Evolutionary conservation across 805 yeast species (phyloP), one percentile per base, ranked within the genome.

Genomic region (Saccharomycopsis sp.): DNA sequence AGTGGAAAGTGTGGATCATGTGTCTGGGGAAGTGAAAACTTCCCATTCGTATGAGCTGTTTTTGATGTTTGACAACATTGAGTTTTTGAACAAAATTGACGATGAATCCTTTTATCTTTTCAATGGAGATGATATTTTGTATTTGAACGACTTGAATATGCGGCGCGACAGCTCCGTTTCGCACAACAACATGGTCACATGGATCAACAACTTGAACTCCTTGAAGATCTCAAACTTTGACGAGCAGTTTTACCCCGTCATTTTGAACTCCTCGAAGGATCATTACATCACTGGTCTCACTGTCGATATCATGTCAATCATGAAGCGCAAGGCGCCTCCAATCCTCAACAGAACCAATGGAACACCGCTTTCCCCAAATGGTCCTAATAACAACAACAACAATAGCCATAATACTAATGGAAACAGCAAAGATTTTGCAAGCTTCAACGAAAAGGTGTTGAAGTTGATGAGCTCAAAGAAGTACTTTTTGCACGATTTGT

Each of bases 231-330:
- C 63, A 17, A 49, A 59, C 22, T 56, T 52, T 32, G 57, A 54
- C 21, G 42, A 45, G 18, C 43, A 45, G 18, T 42, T 46, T 21
- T 57, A 57, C 36, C 62, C 62, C 10, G 27, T 58, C 4, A 32
- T 51, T 5, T 20, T 57, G 39, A 48, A 48, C 12, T 22, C 50
- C 27, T 43, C 44, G 2, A 58, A 55, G 21, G 63, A 71, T 1
- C 53, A 67, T 32, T 64, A 63, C 23, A 55, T 68, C n/a, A 53
- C 63, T 26, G 72, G 74, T 1, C 44, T 71, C 20, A 72, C 68
- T 36, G 62, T 56, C 39, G 52, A 56, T 7, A 48, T 62, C 0
- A 39, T 56, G 2, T 53, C 40, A 15, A 52, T 53, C n/a, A n/a
- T 19, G 13, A 35, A 21, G 19, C 19, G 31, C 32, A 12, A 13